Evolutionary conservation across 805 yeast genomes (phyloP), one percentile per base, ranked within the genome.

Genomic region (Metschnikowia lachancei): DNA sequence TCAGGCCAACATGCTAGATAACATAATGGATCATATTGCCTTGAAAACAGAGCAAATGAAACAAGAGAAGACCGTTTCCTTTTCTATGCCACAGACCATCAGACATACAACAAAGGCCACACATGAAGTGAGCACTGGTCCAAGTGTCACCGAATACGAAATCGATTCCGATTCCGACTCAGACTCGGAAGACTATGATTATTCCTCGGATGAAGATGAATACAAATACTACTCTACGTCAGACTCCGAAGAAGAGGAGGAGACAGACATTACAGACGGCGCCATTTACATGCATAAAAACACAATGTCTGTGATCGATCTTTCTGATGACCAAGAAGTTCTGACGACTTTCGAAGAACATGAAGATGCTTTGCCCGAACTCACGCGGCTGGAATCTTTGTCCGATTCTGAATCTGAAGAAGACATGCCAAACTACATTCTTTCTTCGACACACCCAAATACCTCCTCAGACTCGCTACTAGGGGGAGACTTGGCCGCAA

Each of bases 1-100:
- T 34, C 90, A 85, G 63, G 89, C 90, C 17, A 85, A 84, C 61
- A 66, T 85, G 69, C 72, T 84, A 52, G 90, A 85, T 58, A 73
- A 70, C 50, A 60, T 84, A 43, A 81, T 85, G 77, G 87, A 79
- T 57, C 67, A 67, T 45, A 65, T 78, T 31, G 51, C 66, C 39
- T 57, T 49, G 32, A 66, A 64, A 50, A 56, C 68, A 31, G 61
- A 55, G 44, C 62, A 63, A 52, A 50, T 42, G 39, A 45, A 36
- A 38, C 32, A 41, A 7, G 44, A 43, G 17, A 43, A 43, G 30
- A 19, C n/a, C 4, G 41, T 36, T 3, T 36, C 46, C 2, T 46
- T 49, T 29, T 19, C 45, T 12, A 47, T 44, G 49, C 62, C 53
- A 45, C 63, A 46, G 20, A 45, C 58, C 13, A 46, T 34, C 35